Evolutionary conservation across 805 yeast species (phyloP), one percentile per base, ranked within the genome.

Genomic region (Wickerhamiella cacticola): DNA sequence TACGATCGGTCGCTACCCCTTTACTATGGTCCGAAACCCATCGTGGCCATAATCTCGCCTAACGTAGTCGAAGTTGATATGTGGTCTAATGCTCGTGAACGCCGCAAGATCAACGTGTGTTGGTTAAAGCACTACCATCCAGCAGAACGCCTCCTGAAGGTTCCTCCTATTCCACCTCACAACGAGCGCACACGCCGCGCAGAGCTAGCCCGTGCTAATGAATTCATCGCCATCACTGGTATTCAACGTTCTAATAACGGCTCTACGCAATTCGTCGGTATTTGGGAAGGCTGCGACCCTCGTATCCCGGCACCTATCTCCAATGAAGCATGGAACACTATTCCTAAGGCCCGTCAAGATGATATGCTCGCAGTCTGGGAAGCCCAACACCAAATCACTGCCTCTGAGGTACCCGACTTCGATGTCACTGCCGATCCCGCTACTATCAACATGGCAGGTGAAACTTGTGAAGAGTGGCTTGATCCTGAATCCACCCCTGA

Each of bases 111-210:
- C 28, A 41, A 41, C 36, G 45, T 41, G 16, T 26, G 34, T 22
- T 28, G 45, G 44, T 24, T 41, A 4, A 25, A 26, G 5, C 44
- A 41, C 44, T 41, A 26, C 8, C n/a, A 28, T n/a, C 35, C 25
- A 3, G 34, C 26, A 4, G 41, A 36, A 19, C 24, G 9, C 5
- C 16, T 15, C 5, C 41, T 34, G 22, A 34, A 34, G 39, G 12
- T 19, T 16, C 15, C 41, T 5, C 36, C 15, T 16, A 6, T 6
- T 10, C 15, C 15, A 6, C 36, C 36, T 13, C 7, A 31, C 36
- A 8, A 31, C 15, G 15, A 8, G 13, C 36, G n/a, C 9, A 7
- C 36, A 7, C 7, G 16, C 36, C 9, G 16, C 7, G 36, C 8
- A 10, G 15, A 8, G 16, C 15, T 31, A 7, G 15, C 8, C 6